Evolutionary conservation across 2,329 filamentous ascomycete species (phyloP).

Genomic region (Didymella glomerata): DNA sequence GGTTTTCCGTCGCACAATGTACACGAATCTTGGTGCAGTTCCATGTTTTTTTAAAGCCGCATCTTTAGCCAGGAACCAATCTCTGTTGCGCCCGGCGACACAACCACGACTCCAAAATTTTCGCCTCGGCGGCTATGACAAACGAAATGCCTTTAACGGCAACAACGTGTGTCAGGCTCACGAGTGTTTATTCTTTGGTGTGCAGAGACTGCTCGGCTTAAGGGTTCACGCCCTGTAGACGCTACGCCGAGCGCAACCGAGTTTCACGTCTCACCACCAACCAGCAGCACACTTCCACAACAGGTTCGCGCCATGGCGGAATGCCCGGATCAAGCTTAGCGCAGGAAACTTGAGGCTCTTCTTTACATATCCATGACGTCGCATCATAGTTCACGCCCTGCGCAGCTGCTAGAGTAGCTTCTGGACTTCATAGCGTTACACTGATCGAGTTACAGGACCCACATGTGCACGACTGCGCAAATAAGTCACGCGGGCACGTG

Average conservation of each 20-base stretch:
- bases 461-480: constrained; percentile 11
- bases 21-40: constrained; percentile 18
- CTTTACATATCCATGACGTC: constrained; percentile 20
- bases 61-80: constrained; percentile 26
- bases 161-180: constrained; percentile 33
- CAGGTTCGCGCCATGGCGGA: constrained; percentile 21
- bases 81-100: constrained; percentile 15
- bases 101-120: constrained; percentile 22
- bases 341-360: constrained; percentile 5
- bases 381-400: constrained; percentile 1
- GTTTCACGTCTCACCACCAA: constrained; percentile 17
- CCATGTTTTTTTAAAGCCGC: constrained; percentile 25
- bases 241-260: constrained; percentile 11
- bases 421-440: constrained; percentile 18
- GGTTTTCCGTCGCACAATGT: constrained; percentile 3
- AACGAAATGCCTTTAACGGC: constrained; percentile 34
- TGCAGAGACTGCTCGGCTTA: constrained; percentile 22
- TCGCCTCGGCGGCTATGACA: constrained; percentile 32
- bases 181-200: constrained; percentile 7
- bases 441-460: constrained; percentile 13
- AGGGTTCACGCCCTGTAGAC: constrained; percentile 7
- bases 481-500: constrained; percentile 9
- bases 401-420: constrained; percentile 9
- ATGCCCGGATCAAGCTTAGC: constrained; percentile 5
- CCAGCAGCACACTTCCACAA: constrained; percentile 7